phyloP scores from a whole-genome alignment of 768 basidiomycete genomes.

The Psilocybe cubensis region DNA sequence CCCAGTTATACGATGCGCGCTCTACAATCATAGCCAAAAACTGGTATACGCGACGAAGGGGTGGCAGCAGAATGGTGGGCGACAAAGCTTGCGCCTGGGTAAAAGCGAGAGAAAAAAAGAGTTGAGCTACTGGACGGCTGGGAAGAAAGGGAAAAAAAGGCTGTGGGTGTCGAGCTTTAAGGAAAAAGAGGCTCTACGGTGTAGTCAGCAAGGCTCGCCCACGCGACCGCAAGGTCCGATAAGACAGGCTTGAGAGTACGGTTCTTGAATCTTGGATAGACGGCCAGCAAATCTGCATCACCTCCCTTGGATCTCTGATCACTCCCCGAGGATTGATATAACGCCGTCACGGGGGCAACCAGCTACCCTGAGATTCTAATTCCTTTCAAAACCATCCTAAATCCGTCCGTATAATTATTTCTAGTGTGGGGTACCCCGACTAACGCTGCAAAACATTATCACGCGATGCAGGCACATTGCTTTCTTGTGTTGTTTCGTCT shows the following conservation, averaged over 20 bases:
- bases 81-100: not conserved
- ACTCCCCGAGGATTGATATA: constrained; percentile 13
- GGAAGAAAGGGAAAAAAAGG: constrained; percentile 6
- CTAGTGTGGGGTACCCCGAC: constrained; percentile 1
- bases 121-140: not conserved
- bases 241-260: constrained; percentile 20
- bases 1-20: constrained; percentile 42
- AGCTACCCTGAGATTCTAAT: constrained; percentile 5
- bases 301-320: constrained; percentile 15
- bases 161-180: constrained; percentile 16
- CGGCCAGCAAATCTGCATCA: constrained; percentile 10
- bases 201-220: constrained; percentile 21
- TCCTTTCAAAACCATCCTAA: not conserved
- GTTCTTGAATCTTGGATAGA: constrained; percentile 6
- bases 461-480: not conserved
- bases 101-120: constrained; percentile 13
- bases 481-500: not conserved
- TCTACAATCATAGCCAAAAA: constrained; percentile 41
- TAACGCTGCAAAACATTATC: not conserved
- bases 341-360: constrained; percentile 14
- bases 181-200: constrained; percentile 14
- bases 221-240: constrained; percentile 30
- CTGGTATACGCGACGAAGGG: constrained; percentile 17
- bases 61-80: constrained; percentile 15
- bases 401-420: constrained; percentile 6